Percentiles rank a stretch among this genome's conserved stretches.
These are phyloP conservation scores for Solanum sparsipilum DNA, from an alignment of 257 asterid genomes.

Conservation along the genomic window DNA sequence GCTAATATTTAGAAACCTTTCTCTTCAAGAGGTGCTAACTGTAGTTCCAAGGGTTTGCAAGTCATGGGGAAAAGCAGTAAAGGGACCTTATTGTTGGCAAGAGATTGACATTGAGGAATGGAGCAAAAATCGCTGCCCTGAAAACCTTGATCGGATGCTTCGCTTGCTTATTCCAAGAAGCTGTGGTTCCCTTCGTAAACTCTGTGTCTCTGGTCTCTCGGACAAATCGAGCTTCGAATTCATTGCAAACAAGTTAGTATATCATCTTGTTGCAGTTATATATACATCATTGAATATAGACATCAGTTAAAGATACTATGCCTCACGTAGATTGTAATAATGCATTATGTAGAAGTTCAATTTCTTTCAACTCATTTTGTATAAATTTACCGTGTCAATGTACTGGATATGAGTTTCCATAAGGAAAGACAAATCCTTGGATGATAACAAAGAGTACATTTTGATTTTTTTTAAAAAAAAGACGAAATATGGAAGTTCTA, in stretches of 20 bases:
- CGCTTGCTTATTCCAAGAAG: constrained; percentile 17
- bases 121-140: constrained; percentile 14
- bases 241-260: constrained; percentile 26
- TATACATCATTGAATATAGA: not conserved
- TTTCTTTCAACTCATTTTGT: not conserved
- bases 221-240: constrained; percentile 12
- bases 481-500: not conserved
- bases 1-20: constrained; percentile 25
- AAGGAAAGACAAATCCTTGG: not conserved
- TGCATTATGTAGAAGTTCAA: not conserved
- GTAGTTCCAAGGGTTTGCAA: constrained; percentile 34
- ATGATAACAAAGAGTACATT: not conserved
- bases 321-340: not conserved
- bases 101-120: constrained; percentile 39
- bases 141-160: constrained; percentile 21
- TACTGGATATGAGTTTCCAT: not conserved
- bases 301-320: not conserved
- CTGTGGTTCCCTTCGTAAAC: constrained; percentile 18
- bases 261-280: not conserved
- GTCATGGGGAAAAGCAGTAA: constrained; percentile 22
- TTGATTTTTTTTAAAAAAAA: not conserved
- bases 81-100: constrained; percentile 40
- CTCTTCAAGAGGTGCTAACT: constrained; percentile 24
- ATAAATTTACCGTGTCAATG: not conserved
- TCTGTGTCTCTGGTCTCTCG: constrained; percentile 18